Conservation (phyloP, 371 early-diverging fungal genomes). For the Saksenaea oblongispora region DNA sequence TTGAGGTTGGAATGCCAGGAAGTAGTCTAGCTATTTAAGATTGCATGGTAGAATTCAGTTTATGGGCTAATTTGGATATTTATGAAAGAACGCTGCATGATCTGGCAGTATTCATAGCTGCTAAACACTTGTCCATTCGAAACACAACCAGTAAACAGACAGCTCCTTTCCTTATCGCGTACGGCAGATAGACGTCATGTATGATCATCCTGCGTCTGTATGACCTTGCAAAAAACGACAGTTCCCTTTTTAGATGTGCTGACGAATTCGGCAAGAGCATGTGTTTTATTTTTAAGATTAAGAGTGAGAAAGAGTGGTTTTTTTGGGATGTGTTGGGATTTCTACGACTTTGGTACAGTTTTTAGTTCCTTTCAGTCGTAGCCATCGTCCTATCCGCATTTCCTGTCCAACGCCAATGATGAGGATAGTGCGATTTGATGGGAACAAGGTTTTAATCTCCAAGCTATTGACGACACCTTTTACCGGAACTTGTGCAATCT, state of each 20-base stretch:
- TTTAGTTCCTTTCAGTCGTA: conserved; percentile 66
- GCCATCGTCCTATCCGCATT: conserved; percentile 91
- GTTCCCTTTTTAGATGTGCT: not conserved
- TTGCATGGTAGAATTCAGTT: no score
- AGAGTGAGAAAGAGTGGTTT: not conserved
- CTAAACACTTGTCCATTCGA: no score
- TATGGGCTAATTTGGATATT: no score
- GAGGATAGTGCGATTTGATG: conserved; percentile 59
- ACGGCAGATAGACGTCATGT: no score
- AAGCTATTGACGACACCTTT: conserved; percentile 57
- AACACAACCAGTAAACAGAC: no score
- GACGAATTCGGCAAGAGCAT: not conserved
- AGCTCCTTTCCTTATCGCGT: no score
- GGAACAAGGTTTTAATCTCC: conserved; percentile 50
- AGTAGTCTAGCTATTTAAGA: no score
- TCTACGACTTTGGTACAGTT: conserved; percentile 66
- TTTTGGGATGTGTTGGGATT: conserved; percentile 18
- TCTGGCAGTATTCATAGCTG: no score
- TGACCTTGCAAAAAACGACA: not conserved
- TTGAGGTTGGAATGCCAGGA: no score
- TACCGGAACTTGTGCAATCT: conserved; percentile 60
- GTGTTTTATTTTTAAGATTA: not conserved
- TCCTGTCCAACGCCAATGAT: conserved; percentile 87
- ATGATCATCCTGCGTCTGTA: not conserved
- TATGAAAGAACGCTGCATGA: no score